phyloP scores from a whole-genome alignment of 2,329 filamentous ascomycete species.

The Trichoderma sp. region DNA sequence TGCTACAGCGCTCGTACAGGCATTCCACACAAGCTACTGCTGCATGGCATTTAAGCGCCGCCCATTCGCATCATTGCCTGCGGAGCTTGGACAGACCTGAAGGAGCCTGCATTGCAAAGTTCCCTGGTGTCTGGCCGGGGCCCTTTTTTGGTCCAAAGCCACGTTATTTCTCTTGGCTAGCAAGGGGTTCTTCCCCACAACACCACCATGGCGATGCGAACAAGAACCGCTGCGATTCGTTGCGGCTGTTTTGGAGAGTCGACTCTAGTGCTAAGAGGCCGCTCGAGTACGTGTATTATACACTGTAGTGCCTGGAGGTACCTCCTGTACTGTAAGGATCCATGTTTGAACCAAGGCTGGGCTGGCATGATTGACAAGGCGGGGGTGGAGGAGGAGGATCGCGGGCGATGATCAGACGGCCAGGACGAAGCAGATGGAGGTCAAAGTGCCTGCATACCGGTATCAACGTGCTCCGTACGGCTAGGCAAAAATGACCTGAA shows the following conservation, averaged over 20 bases:
- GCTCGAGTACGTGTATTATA: background rate
- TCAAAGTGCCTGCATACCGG: background rate
- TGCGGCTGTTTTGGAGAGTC: background rate
- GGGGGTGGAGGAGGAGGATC: background rate
- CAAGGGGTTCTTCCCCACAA: constrained; percentile 8
- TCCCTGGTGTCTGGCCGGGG: background rate
- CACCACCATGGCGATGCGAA: background rate
- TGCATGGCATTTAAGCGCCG: constrained; percentile 3
- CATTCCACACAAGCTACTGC: background rate
- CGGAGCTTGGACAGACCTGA: background rate
- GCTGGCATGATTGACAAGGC: background rate
- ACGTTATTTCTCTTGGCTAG: constrained; percentile 18
- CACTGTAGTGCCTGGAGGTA: background rate
- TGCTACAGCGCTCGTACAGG: background rate
- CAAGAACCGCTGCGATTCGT: background rate
- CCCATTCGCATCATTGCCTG: background rate
- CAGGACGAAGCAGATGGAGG: background rate
- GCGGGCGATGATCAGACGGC: constrained; percentile 3
- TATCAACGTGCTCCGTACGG: background rate
- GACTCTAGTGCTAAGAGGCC: constrained; percentile 2
- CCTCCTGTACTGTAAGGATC: background rate
- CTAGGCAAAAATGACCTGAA: background rate
- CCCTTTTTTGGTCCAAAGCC: constrained; percentile 2
- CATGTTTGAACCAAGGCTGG: background rate
- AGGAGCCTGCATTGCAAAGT: background rate